A percentile compares a stretch with the other conserved stretches of the same genome.
Evolutionary conservation across 2,329 filamentous ascomycete genomes (phyloP).

Genomic region (Capronia americana): DNA sequence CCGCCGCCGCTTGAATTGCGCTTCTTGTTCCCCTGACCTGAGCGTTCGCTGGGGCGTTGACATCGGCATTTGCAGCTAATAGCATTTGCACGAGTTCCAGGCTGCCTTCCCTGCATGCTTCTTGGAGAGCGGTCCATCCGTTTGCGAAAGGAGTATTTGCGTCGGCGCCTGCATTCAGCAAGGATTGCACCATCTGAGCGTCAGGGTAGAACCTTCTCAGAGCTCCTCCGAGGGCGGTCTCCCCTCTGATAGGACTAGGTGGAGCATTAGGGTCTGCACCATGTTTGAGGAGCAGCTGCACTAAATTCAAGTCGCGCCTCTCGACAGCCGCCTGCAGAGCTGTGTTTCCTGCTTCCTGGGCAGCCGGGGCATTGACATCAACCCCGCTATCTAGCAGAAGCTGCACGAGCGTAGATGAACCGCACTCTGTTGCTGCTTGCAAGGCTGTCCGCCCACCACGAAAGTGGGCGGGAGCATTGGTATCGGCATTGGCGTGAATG

Average conservation of each 20-base stretch:
- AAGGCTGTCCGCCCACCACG: not conserved
- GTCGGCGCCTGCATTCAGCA: not conserved
- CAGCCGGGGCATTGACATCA: not conserved
- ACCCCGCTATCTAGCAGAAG: not conserved
- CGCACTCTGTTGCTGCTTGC: not conserved
- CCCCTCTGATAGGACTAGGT: not conserved
- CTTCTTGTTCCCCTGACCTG: not conserved
- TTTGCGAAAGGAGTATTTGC: not conserved
- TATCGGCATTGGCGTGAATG: not conserved
- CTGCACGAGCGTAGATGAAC: not conserved
- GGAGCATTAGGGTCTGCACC: slow-evolving; percentile 10
- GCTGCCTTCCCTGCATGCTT: not conserved
- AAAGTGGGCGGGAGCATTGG: not conserved
- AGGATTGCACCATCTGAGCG: not conserved
- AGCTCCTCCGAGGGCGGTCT: not conserved
- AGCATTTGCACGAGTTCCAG: not conserved
- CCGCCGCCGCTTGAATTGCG: not conserved
- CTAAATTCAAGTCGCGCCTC: not conserved
- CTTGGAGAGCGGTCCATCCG: not conserved
- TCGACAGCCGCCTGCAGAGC: slow-evolving; percentile 3
- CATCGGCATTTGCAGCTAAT: not conserved
- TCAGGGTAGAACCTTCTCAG: not conserved
- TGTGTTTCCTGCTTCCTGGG: not conserved
- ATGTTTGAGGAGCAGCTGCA: slow-evolving; percentile 1
- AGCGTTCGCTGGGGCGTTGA: not conserved